These are phyloP conservation scores for Symbiodinium pilosum DNA, from an alignment of 73 alveolate species.

Conservation along the genomic window DNA sequence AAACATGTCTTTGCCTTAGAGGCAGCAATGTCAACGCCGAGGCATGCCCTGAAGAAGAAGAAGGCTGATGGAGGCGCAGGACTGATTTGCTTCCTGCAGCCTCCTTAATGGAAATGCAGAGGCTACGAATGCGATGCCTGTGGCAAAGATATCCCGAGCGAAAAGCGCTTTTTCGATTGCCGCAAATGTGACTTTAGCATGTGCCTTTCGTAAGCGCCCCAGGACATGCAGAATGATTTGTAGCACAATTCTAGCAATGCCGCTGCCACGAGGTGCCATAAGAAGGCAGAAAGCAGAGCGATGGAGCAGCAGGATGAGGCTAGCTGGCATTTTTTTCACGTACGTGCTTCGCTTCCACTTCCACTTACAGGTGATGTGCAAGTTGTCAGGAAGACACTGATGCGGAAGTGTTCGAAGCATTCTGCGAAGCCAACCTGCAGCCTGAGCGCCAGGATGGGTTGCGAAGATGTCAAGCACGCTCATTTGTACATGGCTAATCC, in stretches of 20 bases:
- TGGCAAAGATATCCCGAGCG: conserved; percentile 30
- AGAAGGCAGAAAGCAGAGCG: conserved; percentile 36
- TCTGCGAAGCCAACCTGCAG: conserved; percentile 31
- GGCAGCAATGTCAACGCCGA: too few relatives aligned
- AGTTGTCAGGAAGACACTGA: neutral
- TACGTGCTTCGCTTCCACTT: too few relatives aligned
- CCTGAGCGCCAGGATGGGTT: conserved; percentile 69
- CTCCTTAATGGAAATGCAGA: neutral
- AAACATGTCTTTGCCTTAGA: too few relatives aligned
- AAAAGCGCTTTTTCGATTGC: conserved; percentile 82
- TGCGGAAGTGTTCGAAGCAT: conserved; percentile 32
- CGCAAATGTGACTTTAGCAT: conserved; percentile 92
- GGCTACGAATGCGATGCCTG: conserved; percentile 77
- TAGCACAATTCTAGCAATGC: too few relatives aligned
- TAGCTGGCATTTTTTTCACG: neutral
- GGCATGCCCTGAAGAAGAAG: conserved; percentile 67
- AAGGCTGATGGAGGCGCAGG: conserved; percentile 57
- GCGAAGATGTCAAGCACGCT: neutral
- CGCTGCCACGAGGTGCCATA: conserved; percentile 40
- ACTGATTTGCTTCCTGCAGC: too few relatives aligned
- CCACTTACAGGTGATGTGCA: too few relatives aligned
- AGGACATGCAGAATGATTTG: neutral
- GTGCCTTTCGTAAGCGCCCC: conserved; percentile 30
- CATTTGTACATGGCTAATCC: neutral
- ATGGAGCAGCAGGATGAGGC: conserved; percentile 58